Evolutionary conservation across 139 green algal species (phyloP).

Genomic region (Chlamydomonas sp.): DNA sequence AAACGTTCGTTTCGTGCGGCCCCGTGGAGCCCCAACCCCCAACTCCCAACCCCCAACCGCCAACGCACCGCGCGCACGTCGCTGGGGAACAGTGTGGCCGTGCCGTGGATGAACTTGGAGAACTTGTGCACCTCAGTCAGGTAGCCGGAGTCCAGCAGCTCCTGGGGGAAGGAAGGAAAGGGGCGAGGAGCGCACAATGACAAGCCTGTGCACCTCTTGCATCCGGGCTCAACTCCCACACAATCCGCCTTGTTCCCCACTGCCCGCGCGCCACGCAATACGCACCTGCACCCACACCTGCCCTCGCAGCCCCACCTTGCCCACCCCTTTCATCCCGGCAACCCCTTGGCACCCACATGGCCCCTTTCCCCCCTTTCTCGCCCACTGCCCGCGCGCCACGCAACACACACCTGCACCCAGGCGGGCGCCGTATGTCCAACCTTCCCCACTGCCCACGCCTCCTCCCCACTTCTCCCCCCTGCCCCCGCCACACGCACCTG

Average conservation of each 20-base stretch:
- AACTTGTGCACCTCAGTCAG: conserved; percentile 92
- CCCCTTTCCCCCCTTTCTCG: not conserved
- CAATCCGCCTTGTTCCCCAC: not conserved
- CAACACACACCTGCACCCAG: conserved; percentile 78
- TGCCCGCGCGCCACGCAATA: not conserved
- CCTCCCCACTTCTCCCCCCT: not conserved
- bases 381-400: not conserved
- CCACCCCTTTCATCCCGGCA: no score
- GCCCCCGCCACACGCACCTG: conserved; percentile 36
- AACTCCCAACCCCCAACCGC: no score
- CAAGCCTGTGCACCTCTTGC: not conserved
- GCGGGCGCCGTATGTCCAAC: conserved; percentile 81
- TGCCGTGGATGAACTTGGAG: conserved; percentile 94
- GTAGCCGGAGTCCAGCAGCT: conserved; percentile 82
- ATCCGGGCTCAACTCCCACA: not conserved
- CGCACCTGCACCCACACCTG: conserved; percentile 87
- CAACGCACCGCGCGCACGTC: conserved; percentile 64
- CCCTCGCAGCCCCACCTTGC: conserved; percentile 73
- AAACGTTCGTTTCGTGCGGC: not conserved
- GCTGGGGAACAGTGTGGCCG: conserved; percentile 85
- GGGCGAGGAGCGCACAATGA: not conserved
- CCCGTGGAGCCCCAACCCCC: conserved; percentile 7
- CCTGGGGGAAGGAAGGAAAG: conserved; percentile 41
- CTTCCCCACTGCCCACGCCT: not conserved
- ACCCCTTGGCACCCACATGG: not conserved